A percentile compares a stretch with the other conserved stretches of the same genome.
Evolutionary conservation across 139 green algal genomes (phyloP).

Genomic region (Coelastrella sp.): DNA sequence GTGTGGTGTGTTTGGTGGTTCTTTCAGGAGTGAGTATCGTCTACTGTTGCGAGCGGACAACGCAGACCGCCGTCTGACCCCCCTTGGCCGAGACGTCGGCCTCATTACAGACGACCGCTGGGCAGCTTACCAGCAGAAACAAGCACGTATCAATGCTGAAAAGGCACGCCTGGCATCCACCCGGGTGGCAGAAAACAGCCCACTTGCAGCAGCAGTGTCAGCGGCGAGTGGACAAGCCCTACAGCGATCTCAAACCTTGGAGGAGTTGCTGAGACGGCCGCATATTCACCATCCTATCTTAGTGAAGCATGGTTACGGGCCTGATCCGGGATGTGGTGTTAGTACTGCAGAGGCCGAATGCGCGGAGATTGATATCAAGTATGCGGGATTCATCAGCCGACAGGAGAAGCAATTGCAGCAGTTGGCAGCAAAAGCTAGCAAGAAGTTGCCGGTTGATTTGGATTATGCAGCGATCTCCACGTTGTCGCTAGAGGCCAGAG

Average conservation of each 20-base stretch:
- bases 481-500: conserved; percentile 89
- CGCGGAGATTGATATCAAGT: conserved; percentile 98
- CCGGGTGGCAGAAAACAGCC: conserved; percentile 60
- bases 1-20: background rate
- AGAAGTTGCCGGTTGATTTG: conserved; percentile 80
- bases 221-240: conserved; percentile 74
- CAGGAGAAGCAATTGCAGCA: conserved; percentile 83
- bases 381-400: conserved; percentile 94
- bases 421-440: conserved; percentile 68
- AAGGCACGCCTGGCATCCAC: conserved; percentile 72
- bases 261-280: conserved; percentile 90
- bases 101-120: conserved; percentile 88
- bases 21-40: conserved; percentile 85
- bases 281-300: conserved; percentile 91
- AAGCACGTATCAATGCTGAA: conserved; percentile 70
- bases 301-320: conserved; percentile 62
- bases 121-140: conserved; percentile 76
- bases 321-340: background rate
- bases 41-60: conserved; percentile 96
- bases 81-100: conserved; percentile 87
- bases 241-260: conserved; percentile 68
- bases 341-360: conserved; percentile 79
- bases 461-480: conserved; percentile 85
- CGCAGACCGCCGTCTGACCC: conserved; percentile 93
- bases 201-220: conserved; percentile 63